Percentiles rank a stretch among this genome's conserved stretches.
Conservation (phyloP, 2,329 filamentous ascomycete genomes). For the Colletotrichum magnum region DNA sequence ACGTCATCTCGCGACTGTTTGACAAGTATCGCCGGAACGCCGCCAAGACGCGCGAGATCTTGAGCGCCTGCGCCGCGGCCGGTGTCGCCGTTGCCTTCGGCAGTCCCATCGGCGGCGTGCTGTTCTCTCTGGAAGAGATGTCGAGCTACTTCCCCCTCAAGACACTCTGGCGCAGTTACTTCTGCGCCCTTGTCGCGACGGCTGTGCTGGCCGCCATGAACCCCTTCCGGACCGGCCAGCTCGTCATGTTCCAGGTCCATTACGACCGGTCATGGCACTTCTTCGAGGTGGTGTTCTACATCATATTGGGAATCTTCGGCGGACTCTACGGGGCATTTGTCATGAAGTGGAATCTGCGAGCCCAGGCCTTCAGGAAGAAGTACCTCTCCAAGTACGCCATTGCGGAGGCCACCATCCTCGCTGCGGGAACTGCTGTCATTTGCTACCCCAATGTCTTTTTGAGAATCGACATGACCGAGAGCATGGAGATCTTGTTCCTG, state of each 20-base stretch:
- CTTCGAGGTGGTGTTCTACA: conserved; percentile 93
- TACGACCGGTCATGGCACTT: conserved; percentile 99
- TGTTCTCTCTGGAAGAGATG: conserved; percentile 99
- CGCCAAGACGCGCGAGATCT: conserved; percentile 93
- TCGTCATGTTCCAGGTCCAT: conserved; percentile 98
- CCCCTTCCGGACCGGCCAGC: conserved; percentile 94
- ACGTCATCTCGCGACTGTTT: conserved; percentile 94
- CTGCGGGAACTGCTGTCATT: conserved; percentile 87
- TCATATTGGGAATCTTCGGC: conserved; percentile 91
- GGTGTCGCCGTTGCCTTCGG: conserved; percentile 98
- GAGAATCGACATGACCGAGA: conserved; percentile 98
- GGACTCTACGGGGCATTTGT: conserved; percentile 96
- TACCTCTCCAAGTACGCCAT: conserved; percentile 89
- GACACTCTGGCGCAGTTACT: conserved; percentile 98
- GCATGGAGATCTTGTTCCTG: conserved; percentile 97
- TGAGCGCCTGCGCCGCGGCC: conserved; percentile 94
- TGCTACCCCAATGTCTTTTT: conserved; percentile 98
- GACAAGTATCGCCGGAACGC: conserved; percentile 93
- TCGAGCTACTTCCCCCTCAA: conserved; percentile 96
- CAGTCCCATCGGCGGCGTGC: conserved; percentile 94
- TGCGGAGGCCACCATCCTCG: conserved; percentile 87
- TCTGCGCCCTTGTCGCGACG: conserved; percentile 95
- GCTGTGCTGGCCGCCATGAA: conserved; percentile 96
- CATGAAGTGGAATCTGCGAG: conserved; percentile 96
- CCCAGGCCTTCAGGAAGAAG: conserved; percentile 93